Base-by-base conservation (phyloP, 176 grass and related monocot species). In the Phoenix dactylifera region DNA sequence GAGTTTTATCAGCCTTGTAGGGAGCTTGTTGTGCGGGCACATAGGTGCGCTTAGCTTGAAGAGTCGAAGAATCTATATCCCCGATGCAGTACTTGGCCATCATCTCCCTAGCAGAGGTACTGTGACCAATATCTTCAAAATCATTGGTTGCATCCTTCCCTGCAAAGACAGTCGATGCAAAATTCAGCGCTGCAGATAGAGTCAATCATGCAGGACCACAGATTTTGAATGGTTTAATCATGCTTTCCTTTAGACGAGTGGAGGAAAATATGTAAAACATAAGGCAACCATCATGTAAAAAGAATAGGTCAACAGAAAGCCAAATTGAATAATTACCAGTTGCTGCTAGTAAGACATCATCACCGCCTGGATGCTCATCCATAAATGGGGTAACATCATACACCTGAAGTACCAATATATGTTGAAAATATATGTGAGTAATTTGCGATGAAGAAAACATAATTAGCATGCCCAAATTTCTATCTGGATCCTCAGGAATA, bases 351-450 rank as follows among this genome's bases (percentile, higher is more conserved):
- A 96, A 58, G 72, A 96, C 83, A 24, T 90, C 92, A 65, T 90
- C 92, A 58, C 92, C 87, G 15, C 92, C 92, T 4, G 83, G 92
- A 80, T 96, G 92, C 62, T 96, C 87, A 62, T 90, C 83, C 92
- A 88, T 90, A 74, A 90, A 96, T 75, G 69, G 59, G 60, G 92
- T 85, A 3, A 96, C 72, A 83, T 96, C 83, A 77, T 88, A 44
- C 9, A 44, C 35, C 35, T 44, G 35, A 44, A 44, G 35, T 44
- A 14, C 35, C 35, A 44, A 44, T 44, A 39, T 10, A 44, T 14
- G 35, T 30, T 44, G 35, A 44, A 44, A 44, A 44, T 12, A 44
- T 12, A 44, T 2, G 35, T 14, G 10, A 44, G 35, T 44, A 44
- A 12, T 44, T 14, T 44, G 35, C 6, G 9, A 14, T 44, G 35